phyloP scores from a whole-genome alignment of 176 grass and related monocot genomes.

The Thinopyrum elongatum region DNA sequence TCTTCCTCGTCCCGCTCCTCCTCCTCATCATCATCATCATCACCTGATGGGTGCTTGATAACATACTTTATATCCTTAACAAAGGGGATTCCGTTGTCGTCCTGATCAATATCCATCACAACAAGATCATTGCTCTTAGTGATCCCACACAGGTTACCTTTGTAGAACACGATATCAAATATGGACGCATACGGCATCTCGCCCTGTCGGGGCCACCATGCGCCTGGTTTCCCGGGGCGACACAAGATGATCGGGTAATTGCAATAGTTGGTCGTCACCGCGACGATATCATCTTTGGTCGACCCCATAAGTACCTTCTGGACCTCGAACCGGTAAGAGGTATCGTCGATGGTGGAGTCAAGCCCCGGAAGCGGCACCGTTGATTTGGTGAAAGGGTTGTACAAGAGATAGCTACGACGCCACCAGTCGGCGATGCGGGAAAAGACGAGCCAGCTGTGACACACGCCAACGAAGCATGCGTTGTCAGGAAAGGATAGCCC shows the following conservation, averaged over 20 bases:
- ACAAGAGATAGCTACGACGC: not conserved
- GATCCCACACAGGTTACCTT: not conserved
- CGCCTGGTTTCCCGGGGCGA: not conserved
- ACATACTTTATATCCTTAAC: not conserved
- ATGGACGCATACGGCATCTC: not conserved
- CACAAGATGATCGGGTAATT: not conserved
- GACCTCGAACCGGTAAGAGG: not conserved
- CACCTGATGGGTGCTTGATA: not conserved
- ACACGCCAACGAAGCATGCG: not conserved
- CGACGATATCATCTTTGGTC: not conserved
- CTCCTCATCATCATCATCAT: not conserved
- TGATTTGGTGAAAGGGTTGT: not conserved
- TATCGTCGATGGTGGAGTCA: not conserved
- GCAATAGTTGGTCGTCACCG: not conserved
- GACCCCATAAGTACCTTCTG: not conserved
- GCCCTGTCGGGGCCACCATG: not conserved
- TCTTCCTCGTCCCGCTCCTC: not conserved
- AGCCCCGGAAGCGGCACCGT: not conserved
- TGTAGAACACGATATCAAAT: not conserved
- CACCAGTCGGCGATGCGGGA: not conserved
- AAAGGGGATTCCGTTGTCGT: not conserved
- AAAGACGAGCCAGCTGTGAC: not conserved
- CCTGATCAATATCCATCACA: not conserved
- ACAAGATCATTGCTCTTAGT: not conserved
- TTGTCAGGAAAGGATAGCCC: not conserved